phyloP scores from a whole-genome alignment of 83 land plant genomes.

The Diphasiastrum complanatum region DNA sequence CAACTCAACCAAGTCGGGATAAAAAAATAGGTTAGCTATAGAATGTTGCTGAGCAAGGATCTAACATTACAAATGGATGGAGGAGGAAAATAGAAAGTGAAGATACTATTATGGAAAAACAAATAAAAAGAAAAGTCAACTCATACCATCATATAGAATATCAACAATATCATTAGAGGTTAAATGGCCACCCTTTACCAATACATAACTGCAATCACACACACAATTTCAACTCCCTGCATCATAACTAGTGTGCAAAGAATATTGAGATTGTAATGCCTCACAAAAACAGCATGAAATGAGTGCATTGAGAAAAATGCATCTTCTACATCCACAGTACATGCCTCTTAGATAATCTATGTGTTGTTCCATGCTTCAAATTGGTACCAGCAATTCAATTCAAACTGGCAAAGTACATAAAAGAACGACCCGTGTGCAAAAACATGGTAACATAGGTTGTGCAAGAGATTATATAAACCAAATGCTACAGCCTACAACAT shows the following conservation, averaged over 20 bases:
- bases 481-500: no score
- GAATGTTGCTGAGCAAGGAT: no score
- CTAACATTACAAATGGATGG: no score
- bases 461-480: no score
- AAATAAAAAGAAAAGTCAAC: no score
- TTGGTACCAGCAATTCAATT: neutral
- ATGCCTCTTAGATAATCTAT: neutral
- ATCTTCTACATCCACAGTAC: neutral
- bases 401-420: no score
- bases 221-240: neutral
- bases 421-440: no score
- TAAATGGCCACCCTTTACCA: constrained; percentile 85
- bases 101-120: no score
- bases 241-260: constrained; percentile 7
- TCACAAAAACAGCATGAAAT: neutral
- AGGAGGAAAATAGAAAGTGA: no score
- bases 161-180: constrained; percentile 58
- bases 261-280: neutral
- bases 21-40: no score
- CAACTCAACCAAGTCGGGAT: neutral
- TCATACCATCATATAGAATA: constrained; percentile 83
- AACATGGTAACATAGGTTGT: no score
- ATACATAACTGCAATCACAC: constrained; percentile 53
- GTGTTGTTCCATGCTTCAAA: neutral
- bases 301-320: neutral